These are phyloP conservation scores for Amaranthus hypochondriacus DNA, from an alignment of 148 eudicot genomes.

Conservation along the genomic window DNA sequence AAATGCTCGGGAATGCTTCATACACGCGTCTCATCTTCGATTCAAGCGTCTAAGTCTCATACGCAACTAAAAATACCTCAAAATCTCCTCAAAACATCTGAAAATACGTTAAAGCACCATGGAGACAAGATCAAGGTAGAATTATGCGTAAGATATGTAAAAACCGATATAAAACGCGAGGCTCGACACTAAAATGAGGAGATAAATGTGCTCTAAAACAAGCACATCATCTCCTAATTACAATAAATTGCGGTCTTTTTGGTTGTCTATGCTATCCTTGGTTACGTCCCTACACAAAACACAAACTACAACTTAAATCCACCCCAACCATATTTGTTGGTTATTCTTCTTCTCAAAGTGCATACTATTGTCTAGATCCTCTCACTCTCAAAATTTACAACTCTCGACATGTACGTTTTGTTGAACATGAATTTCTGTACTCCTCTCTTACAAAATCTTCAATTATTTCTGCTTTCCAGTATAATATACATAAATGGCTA, in stretches of 20 bases:
- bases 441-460: background rate
- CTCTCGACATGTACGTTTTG: slow-evolving; percentile 16
- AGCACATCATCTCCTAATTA: background rate
- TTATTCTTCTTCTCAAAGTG: background rate
- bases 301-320: slow-evolving; percentile 5
- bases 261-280: slow-evolving; percentile 1
- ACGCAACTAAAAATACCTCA: too few relatives aligned
- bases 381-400: background rate
- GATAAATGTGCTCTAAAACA: too few relatives aligned
- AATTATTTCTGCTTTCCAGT: background rate
- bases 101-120: too few relatives aligned
- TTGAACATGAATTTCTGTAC: background rate
- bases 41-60: too few relatives aligned
- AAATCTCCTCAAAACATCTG: too few relatives aligned
- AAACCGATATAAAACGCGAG: too few relatives aligned
- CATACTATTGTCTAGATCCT: slow-evolving; percentile 8
- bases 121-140: too few relatives aligned
- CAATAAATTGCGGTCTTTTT: background rate
- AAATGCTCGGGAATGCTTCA: too few relatives aligned
- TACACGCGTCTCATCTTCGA: too few relatives aligned
- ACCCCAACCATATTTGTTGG: slow-evolving; percentile 12
- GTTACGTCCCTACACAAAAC: slow-evolving; percentile 7
- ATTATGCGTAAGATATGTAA: too few relatives aligned
- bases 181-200: too few relatives aligned
- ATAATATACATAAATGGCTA: too few relatives aligned